phyloP scores from a whole-genome alignment of 441 rosid species.

The Eutrema salsugineum region DNA sequence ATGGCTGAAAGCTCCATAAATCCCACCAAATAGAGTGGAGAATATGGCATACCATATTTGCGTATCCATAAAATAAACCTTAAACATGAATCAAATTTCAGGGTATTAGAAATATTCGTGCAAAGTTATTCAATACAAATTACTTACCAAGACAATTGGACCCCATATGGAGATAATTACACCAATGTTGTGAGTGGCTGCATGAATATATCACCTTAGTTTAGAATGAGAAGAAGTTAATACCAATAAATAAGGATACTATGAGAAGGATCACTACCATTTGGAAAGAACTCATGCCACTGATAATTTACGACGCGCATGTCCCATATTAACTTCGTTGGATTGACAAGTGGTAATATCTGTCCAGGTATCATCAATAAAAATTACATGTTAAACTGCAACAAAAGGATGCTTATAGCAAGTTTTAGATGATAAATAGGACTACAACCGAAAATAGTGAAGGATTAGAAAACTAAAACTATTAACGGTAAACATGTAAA shows the following conservation, averaged over 20 bases:
- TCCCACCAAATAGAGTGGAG: constrained; percentile 93
- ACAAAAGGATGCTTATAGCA: background rate
- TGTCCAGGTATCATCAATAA: constrained; percentile 31
- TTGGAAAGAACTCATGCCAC: constrained; percentile 92
- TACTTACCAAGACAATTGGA: constrained; percentile 84
- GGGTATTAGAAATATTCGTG: background rate
- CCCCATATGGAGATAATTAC: constrained; percentile 95
- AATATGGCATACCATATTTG: constrained; percentile 99
- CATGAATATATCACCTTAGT: constrained; percentile 27
- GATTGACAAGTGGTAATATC: constrained; percentile 82
- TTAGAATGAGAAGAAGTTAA: constrained; percentile 19
- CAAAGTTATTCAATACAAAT: constrained; percentile 1
- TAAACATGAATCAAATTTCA: constrained; percentile 32
- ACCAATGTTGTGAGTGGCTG: constrained; percentile 79
- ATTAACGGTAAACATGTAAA: background rate
- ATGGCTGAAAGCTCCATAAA: constrained; percentile 96
- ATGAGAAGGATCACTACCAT: constrained; percentile 44
- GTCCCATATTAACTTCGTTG: constrained; percentile 74
- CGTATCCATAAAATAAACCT: constrained; percentile 95
- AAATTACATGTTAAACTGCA: constrained; percentile 11
- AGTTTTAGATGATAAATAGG: background rate
- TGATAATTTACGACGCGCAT: constrained; percentile 57
- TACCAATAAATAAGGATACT: constrained; percentile 15
- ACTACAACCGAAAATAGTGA: constrained; percentile 5
- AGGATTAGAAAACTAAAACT: background rate